Percentiles rank a stretch among this genome's conserved stretches.
Conservation (phyloP, 176 grass and related monocot genomes). For the Bothriochloa decipiens region DNA sequence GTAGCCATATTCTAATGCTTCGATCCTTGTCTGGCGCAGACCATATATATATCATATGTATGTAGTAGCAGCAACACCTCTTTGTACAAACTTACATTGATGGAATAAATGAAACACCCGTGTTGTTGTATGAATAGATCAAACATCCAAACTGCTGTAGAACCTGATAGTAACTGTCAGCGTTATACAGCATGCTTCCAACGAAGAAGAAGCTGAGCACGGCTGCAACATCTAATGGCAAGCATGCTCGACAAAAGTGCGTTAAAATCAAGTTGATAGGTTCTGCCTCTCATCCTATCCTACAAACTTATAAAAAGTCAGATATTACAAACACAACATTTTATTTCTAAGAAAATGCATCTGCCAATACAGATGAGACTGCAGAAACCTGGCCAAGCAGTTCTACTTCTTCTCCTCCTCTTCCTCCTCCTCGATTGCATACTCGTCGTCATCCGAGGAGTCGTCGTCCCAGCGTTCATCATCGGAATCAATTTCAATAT, state of each 20-base stretch:
- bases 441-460: background rate
- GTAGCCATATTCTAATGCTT: too few relatives aligned
- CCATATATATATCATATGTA: too few relatives aligned
- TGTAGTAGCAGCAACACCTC: too few relatives aligned
- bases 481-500: slow-evolving; percentile 24
- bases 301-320: background rate
- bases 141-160: background rate
- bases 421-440: slow-evolving; percentile 7
- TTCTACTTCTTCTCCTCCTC: slow-evolving; percentile 42
- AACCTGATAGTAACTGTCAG: background rate
- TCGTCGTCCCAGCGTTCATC: background rate
- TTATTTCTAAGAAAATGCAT: background rate
- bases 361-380: background rate
- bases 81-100: background rate
- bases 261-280: slow-evolving; percentile 10
- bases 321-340: slow-evolving; percentile 34
- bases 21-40: too few relatives aligned
- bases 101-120: slow-evolving; percentile 29
- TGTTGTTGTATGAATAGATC: background rate
- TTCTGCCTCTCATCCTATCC: slow-evolving; percentile 34
- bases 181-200: background rate
- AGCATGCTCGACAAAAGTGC: background rate
- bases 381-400: slow-evolving; percentile 1
- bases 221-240: background rate
- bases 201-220: background rate